phyloP scores from a whole-genome alignment of 1,139 yeast genomes.

The Debaryomyces singareniensis region DNA sequence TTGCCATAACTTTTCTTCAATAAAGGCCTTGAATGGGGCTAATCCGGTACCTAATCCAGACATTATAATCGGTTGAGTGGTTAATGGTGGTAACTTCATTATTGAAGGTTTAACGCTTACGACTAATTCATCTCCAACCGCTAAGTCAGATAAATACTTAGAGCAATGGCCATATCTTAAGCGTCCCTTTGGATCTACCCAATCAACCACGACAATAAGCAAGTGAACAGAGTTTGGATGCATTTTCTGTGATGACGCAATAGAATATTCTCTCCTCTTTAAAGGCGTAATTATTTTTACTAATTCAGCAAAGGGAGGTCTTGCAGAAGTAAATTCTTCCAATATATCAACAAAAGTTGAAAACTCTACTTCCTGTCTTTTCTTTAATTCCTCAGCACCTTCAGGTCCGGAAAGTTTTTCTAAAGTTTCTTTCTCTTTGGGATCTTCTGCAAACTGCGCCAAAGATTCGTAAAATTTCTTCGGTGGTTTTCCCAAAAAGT shows the following conservation, averaged over 20 bases:
- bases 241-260: slow-evolving; percentile 90
- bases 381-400: slow-evolving; percentile 84
- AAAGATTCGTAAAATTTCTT: slow-evolving; percentile 87
- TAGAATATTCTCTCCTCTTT: slow-evolving; percentile 98
- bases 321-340: slow-evolving; percentile 74
- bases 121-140: slow-evolving; percentile 78
- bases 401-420: slow-evolving; percentile 63
- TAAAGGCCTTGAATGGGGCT: slow-evolving; percentile 97
- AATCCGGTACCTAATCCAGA: slow-evolving; percentile 97
- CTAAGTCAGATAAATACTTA: slow-evolving; percentile 73
- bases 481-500: slow-evolving; percentile 91
- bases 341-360: slow-evolving; percentile 78
- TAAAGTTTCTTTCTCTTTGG: slow-evolving; percentile 56
- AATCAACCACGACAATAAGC: slow-evolving; percentile 91
- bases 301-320: slow-evolving; percentile 70
- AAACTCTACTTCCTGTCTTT: slow-evolving; percentile 79
- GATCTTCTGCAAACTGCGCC: slow-evolving; percentile 67
- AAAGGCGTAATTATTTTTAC: slow-evolving; percentile 73
- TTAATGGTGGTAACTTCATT: slow-evolving; percentile 86
- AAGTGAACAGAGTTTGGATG: slow-evolving; percentile 91
- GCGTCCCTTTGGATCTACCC: slow-evolving; percentile 86
- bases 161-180: slow-evolving; percentile 93
- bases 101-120: slow-evolving; percentile 96
- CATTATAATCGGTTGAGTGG: slow-evolving; percentile 91
- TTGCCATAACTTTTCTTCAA: slow-evolving; percentile 95